Percentiles rank a stretch among this genome's conserved stretches.
Conservation (phyloP, 805 yeast genomes). For the Wickerhamiella occidentalis region DNA sequence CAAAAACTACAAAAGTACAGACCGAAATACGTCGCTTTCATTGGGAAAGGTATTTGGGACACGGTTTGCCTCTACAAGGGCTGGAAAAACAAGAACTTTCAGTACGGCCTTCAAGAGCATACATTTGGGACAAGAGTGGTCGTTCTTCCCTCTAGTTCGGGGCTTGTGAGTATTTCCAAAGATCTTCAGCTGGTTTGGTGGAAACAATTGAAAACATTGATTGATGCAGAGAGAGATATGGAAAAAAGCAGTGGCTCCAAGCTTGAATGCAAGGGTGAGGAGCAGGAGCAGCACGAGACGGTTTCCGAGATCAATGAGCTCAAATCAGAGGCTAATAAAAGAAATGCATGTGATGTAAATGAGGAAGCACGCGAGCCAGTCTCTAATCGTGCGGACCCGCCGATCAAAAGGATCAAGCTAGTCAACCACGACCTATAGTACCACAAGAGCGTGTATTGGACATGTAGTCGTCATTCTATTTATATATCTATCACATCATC, state of each 20-base stretch:
- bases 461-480: too few relatives aligned
- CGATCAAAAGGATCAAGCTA: too few relatives aligned
- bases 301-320: too few relatives aligned
- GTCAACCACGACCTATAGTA: too few relatives aligned
- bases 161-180: constrained; percentile 44
- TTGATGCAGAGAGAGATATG: constrained; percentile 1
- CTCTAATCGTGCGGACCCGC: too few relatives aligned
- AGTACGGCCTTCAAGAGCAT: constrained; percentile 40
- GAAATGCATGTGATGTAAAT: too few relatives aligned
- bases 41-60: constrained; percentile 73
- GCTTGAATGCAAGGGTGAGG: not conserved
- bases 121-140: constrained; percentile 31
- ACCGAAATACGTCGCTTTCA: constrained; percentile 41
- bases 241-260: not conserved
- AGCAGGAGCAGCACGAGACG: not conserved
- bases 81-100: constrained; percentile 31
- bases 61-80: constrained; percentile 33
- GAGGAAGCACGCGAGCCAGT: too few relatives aligned
- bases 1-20: constrained; percentile 31
- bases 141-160: constrained; percentile 65
- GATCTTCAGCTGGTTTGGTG: constrained; percentile 39
- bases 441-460: too few relatives aligned
- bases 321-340: too few relatives aligned
- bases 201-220: constrained; percentile 28
- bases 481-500: too few relatives aligned